These are phyloP conservation scores for Actinomortierella wolfii DNA, from an alignment of 371 early-diverging fungal species.

Conservation along the genomic window DNA sequence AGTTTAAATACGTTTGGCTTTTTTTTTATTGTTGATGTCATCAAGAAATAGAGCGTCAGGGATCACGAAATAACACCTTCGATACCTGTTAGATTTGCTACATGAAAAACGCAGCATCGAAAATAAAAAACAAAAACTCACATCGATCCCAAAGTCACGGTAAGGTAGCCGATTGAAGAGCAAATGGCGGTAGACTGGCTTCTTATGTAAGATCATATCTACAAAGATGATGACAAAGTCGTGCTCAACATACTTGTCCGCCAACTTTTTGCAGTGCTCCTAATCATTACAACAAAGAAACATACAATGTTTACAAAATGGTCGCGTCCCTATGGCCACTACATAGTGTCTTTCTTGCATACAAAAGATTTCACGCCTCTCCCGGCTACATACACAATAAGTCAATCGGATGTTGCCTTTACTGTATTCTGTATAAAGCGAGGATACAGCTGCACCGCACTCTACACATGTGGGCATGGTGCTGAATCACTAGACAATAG, in stretches of 20 bases:
- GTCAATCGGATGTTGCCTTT: conserved; percentile 89
- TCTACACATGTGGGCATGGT: conserved; percentile 81
- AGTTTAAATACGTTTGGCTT: conserved; percentile 78
- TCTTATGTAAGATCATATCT: conserved; percentile 92
- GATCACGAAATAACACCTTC: not conserved
- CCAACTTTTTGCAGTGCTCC: conserved; percentile 81
- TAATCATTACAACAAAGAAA: conserved; percentile 15
- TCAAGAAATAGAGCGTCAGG: not conserved
- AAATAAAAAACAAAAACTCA: conserved; percentile 13
- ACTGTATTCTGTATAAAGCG: conserved; percentile 88
- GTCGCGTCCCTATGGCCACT: no score
- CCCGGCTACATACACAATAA: conserved; percentile 66
- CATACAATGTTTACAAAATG: not conserved
- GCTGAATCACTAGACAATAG: no score
- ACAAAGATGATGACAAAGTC: conserved; percentile 91
- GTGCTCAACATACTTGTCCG: conserved; percentile 94
- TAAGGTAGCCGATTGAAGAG: conserved; percentile 78
- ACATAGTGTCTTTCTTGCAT: no score
- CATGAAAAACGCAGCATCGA: not conserved
- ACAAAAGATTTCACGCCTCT: not conserved
- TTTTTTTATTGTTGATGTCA: not conserved
- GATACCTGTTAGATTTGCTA: conserved; percentile 3
- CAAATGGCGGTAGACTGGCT: conserved; percentile 91
- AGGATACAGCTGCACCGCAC: conserved; percentile 78
- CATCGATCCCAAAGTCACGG: conserved; percentile 60